These are phyloP conservation scores for Wickerhamiella kurtzmanii DNA, from an alignment of 805 yeast species.

Conservation along the genomic window DNA sequence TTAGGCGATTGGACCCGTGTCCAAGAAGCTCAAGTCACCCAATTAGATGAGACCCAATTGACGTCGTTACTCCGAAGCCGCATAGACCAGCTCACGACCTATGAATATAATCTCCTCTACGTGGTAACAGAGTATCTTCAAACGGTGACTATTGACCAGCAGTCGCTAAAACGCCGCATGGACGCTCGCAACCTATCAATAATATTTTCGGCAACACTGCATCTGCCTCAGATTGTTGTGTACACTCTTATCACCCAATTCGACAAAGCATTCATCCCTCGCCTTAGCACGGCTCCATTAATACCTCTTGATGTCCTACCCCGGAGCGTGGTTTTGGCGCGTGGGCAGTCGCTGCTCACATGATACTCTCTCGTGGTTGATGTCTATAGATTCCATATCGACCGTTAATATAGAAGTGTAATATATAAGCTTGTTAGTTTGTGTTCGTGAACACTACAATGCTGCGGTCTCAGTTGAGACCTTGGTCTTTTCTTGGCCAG, in stretches of 20 bases:
- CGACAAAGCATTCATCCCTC: constrained; percentile 38
- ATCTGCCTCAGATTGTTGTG: constrained; percentile 48
- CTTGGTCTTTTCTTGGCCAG: constrained; percentile 24
- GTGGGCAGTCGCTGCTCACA: neutral
- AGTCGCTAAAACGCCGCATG: constrained; percentile 55
- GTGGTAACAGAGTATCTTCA: constrained; percentile 56
- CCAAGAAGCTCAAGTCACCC: constrained; percentile 12
- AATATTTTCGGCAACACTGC: constrained; percentile 71
- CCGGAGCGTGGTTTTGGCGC: neutral
- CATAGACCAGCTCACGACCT: constrained; percentile 27
- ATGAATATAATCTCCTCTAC: constrained; percentile 44
- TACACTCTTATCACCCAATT: constrained; percentile 49
- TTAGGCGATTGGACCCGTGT: constrained; percentile 15
- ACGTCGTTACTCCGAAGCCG: constrained; percentile 4
- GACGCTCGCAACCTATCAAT: constrained; percentile 62
- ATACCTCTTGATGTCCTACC: neutral
- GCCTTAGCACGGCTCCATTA: neutral
- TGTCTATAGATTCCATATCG: too few relatives aligned
- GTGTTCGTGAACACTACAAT: too few relatives aligned
- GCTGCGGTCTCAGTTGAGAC: neutral
- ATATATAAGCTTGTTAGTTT: too few relatives aligned
- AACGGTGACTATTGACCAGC: constrained; percentile 46
- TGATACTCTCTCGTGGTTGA: too few relatives aligned
- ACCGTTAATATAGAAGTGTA: too few relatives aligned
- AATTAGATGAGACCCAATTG: constrained; percentile 24